phyloP scores from a whole-genome alignment of 2,329 filamentous ascomycete genomes.

The Ceratocystis diversiconidia region DNA sequence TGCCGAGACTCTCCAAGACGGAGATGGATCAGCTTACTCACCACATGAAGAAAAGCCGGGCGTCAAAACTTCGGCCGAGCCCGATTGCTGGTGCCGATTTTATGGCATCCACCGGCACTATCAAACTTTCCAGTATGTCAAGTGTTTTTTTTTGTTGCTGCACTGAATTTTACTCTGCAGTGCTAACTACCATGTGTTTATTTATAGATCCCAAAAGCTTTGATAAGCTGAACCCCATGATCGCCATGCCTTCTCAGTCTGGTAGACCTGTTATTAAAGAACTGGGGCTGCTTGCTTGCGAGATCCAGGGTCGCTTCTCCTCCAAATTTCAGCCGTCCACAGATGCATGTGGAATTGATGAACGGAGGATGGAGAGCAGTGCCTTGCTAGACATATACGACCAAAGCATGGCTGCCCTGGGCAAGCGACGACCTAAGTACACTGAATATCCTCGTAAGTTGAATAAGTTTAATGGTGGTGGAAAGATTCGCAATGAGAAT shows the following conservation, averaged over 20 bases:
- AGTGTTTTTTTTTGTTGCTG: slow-evolving; percentile 12
- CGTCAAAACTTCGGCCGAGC: slow-evolving; percentile 28
- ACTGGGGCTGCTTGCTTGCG: slow-evolving; percentile 29
- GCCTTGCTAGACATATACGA: slow-evolving; percentile 30
- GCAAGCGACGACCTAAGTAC: slow-evolving; percentile 33
- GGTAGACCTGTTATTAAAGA: slow-evolving; percentile 29
- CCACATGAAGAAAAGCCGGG: slow-evolving; percentile 28
- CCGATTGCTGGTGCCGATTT: slow-evolving; percentile 29
- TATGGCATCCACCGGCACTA: slow-evolving; percentile 27
- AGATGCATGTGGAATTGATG: slow-evolving; percentile 30
- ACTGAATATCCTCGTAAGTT: slow-evolving; percentile 32
- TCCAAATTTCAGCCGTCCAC: slow-evolving; percentile 29
- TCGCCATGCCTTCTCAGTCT: slow-evolving; percentile 29
- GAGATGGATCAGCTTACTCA: slow-evolving; percentile 25
- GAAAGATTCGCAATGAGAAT: not conserved
- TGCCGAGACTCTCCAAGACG: slow-evolving; percentile 19
- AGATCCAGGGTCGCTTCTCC: slow-evolving; percentile 32
- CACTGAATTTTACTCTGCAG: not conserved
- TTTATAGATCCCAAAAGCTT: slow-evolving; percentile 30
- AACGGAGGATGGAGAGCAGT: slow-evolving; percentile 30
- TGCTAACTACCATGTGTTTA: not conserved
- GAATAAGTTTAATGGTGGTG: not conserved
- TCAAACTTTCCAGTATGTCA: slow-evolving; percentile 27
- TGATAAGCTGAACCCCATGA: slow-evolving; percentile 31
- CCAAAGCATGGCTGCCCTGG: slow-evolving; percentile 29